A percentile compares a stretch with the other conserved stretches of the same genome.
These are phyloP conservation scores for Hypoxylon sp. DNA, from an alignment of 2,329 filamentous ascomycete species.

Conservation along the genomic window DNA sequence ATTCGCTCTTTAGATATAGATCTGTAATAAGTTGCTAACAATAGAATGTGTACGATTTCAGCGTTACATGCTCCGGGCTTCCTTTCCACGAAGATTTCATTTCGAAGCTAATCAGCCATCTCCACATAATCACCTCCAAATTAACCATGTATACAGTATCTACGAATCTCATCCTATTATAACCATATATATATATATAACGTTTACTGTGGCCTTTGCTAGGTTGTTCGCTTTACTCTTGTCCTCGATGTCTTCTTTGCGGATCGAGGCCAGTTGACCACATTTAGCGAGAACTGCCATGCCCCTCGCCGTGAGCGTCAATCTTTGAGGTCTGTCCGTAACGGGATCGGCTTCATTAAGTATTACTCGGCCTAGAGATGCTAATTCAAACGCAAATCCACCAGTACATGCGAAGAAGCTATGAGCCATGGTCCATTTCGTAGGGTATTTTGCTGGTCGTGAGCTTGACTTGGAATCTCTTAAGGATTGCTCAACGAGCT, in stretches of 20 bases:
- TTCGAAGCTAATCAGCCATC: background rate
- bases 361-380: background rate
- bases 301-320: conserved; percentile 6
- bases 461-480: background rate
- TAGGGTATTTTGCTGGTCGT: background rate
- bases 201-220: conserved; percentile 18
- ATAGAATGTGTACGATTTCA: conserved; percentile 6
- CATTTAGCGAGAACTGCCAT: conserved; percentile 15
- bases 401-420: conserved; percentile 27
- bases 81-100: background rate
- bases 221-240: conserved; percentile 26
- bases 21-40: conserved; percentile 5
- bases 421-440: conserved; percentile 26
- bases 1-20: conserved; percentile 6
- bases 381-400: conserved; percentile 21
- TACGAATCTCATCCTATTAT: no score
- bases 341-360: background rate
- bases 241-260: conserved; percentile 17
- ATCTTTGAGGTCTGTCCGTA: conserved; percentile 6
- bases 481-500: background rate
- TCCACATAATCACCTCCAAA: no score
- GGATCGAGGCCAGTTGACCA: conserved; percentile 8
- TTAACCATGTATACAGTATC: no score
- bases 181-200: no score
- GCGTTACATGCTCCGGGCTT: background rate